Base-by-base conservation (phyloP, 495 filamentous ascomycete species). In the Recurvomyces mirabilis region DNA sequence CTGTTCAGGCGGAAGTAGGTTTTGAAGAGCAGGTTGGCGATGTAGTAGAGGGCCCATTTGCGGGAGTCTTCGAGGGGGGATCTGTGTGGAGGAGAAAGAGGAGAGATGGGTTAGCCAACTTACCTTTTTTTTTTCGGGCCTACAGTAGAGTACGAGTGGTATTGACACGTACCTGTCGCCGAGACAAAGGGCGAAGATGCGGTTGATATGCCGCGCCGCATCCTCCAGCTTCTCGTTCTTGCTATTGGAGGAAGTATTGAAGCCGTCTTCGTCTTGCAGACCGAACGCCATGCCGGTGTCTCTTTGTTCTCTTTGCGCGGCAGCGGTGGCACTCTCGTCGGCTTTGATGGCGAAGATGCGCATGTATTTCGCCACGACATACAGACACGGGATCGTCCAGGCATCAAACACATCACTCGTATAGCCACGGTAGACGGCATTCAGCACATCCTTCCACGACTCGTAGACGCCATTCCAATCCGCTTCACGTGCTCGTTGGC, bases 21-120 rank as follows among this genome's bases (percentile, higher is more conserved):
- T 64, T 95, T 96, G 74, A 98, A 96, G 7, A 94, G 66, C 1
- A 96, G 73, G 54, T 93, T 95, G 46, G 83, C 83, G 29, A 81
- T 86, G 60, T 88, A 82, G 65, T 96, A 98, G 31, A 89, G 77
- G 0, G 84, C 93, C 93, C 93, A 96, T 72, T 96, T 98, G 5
- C 93, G 75, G 0, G 89, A 94, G 33, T 91, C 81, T 57, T 89
- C 81, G 19, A 94, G 66, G 5, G 85, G 75, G 14, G 86, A 81
- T 47, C 89, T 95, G 44, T 15, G n/a, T n/a, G n/a, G n/a, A n/a
- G n/a, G n/a, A n/a, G n/a, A 62, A 20, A 31, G 28, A 39, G 36
- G 18, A 40, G 21, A 38, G 56, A n/a, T n/a, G n/a, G 58, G 32
- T 20, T n/a, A n/a, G n/a, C n/a, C n/a, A n/a, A 31, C 41, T 67